Conservation (phyloP, 2,329 filamentous ascomycete species). For the Aureobasidium sp. region DNA sequence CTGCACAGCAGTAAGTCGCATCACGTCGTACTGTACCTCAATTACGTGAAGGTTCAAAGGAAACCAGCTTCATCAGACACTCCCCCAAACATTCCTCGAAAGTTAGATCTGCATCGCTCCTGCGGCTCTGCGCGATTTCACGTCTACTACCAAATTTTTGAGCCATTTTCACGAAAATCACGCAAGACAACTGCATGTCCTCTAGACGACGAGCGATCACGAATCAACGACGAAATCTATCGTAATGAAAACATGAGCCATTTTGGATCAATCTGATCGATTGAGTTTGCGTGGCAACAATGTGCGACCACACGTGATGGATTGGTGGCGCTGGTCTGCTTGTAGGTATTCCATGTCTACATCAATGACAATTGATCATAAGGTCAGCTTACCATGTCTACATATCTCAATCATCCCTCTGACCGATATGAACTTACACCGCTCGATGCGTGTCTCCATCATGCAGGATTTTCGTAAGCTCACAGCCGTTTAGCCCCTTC, state of each 20-base stretch:
- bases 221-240: not conserved
- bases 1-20: not conserved
- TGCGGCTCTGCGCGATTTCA: conserved; percentile 9
- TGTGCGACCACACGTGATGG: not conserved
- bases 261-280: not conserved
- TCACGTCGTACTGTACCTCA: conserved; percentile 5
- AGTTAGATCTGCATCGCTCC: not conserved
- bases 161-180: conserved; percentile 11
- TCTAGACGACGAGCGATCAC: not conserved
- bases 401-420: not conserved
- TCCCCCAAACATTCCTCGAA: conserved; percentile 2
- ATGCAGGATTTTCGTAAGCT: not conserved
- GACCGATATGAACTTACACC: not conserved
- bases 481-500: not conserved
- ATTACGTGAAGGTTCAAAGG: conserved; percentile 1
- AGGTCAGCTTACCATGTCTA: not conserved
- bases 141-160: not conserved
- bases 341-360: not conserved
- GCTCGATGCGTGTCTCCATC: not conserved
- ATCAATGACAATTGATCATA: not conserved
- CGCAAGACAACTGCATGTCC: not conserved
- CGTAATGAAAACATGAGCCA: not conserved
- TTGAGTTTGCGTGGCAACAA: not conserved
- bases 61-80: not conserved
- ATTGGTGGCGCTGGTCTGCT: not conserved